Evolutionary conservation across 2,329 filamentous ascomycete genomes (phyloP), one percentile per base, ranked within the genome.

Genomic region (Ophiobolus disseminans): DNA sequence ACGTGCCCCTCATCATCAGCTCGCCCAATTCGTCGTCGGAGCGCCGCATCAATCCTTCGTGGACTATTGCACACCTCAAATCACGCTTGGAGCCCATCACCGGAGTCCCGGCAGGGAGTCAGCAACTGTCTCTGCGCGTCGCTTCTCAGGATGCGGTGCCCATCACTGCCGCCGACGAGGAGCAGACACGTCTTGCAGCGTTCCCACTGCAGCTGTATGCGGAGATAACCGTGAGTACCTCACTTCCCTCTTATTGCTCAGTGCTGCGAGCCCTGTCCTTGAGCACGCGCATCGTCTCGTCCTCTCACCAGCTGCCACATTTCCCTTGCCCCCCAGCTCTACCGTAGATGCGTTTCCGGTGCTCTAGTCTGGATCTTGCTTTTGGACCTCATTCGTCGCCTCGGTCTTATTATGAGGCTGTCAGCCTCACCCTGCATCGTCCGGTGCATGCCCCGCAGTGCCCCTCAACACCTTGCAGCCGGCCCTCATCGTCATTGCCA

Each of bases 1-100:
- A 94, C 72, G 82, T 94, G 47, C 87, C 89, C 58, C 81, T 94
- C 64, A 81, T 86, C 56, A 84, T 94, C 66, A 82, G 82, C 53
- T 93, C 89, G 41, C 86, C 90, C 52, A 89, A 88, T 73, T 82
- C 88, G 38, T 84, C 87, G 39, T 92, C 91, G 41, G 94, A 99
- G 77, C 89, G 93, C 53, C 90, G 94, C 60, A 86, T 97, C 72
- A 93, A 90, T 20, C 93, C 93, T 11, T 88, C 92, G 60, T 99
- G 94, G 94, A 88, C 87, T 53, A 88, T 99, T 68, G 80, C 82
- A 45, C 86, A 90, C 65, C 82, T 97, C 64, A 96, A 93, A 77
- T 76, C 81, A 43, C 95, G 94, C 74, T 86, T 99, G 41, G 93
- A 97, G 75, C 88, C 91, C 53, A 87, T 97, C 75, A 97, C 93